Percentiles rank a stretch among this genome's conserved stretches.
phyloP scores from a whole-genome alignment of 108 stramenopile genomes.

The Nitzschia sp. region DNA sequence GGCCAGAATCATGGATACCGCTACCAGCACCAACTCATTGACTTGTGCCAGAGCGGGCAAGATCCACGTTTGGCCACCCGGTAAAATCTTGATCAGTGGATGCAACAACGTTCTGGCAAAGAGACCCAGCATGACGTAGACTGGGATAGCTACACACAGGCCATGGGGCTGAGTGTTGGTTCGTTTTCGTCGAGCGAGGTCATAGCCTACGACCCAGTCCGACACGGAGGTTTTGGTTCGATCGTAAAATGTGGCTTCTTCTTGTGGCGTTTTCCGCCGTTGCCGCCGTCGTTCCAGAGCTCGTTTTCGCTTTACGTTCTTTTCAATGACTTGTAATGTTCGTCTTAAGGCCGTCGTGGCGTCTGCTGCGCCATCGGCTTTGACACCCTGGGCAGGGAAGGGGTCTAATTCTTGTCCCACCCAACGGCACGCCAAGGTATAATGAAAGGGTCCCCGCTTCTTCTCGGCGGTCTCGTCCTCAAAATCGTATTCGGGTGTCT shows the following conservation, averaged over 20 bases:
- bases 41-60: conserved; percentile 7
- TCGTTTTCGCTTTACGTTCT: conserved; percentile 19
- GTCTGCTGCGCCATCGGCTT: conserved; percentile 33
- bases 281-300: conserved; percentile 3
- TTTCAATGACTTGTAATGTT: neutral
- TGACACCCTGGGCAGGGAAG: conserved; percentile 44
- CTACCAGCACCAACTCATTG: neutral
- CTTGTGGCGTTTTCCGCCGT: neutral
- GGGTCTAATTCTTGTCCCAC: conserved; percentile 41
- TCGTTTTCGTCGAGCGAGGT: neutral
- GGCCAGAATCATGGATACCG: neutral
- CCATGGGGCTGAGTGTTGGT: conserved; percentile 42
- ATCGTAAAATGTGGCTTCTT: neutral
- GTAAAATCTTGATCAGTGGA: conserved; percentile 13
- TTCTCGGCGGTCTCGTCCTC: neutral
- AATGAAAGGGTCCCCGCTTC: conserved; percentile 37
- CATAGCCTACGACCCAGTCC: neutral
- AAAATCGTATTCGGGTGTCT: conserved; percentile 9
- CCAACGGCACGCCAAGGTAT: conserved; percentile 47
- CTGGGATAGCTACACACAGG: conserved; percentile 38
- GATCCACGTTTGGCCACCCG: conserved; percentile 14
- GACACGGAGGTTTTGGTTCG: neutral
- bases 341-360: conserved; percentile 20
- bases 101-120: conserved; percentile 10
- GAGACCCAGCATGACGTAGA: conserved; percentile 36